These are phyloP conservation scores for Talaromyces sp. DNA, from an alignment of 2,329 filamentous ascomycete genomes.

Conservation along the genomic window DNA sequence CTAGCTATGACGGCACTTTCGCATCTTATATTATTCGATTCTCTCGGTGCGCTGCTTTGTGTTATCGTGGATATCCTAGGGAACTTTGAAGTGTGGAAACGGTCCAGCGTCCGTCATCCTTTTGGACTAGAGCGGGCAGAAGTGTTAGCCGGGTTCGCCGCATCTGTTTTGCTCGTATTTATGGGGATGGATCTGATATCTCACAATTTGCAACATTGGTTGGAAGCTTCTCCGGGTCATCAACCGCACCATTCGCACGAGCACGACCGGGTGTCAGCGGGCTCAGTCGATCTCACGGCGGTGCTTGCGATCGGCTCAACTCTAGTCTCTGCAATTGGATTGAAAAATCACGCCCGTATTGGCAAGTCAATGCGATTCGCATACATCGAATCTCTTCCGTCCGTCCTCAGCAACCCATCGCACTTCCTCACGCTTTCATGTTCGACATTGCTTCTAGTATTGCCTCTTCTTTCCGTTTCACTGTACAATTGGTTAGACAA, in stretches of 20 bases:
- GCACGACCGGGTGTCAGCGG: constrained; percentile 66
- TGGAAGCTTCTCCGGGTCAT: constrained; percentile 74
- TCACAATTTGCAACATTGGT: constrained; percentile 87
- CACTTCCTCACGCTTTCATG: constrained; percentile 92
- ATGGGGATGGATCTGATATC: constrained; percentile 94
- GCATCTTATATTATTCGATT: constrained; percentile 92
- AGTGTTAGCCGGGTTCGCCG: constrained; percentile 90
- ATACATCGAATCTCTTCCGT: constrained; percentile 76
- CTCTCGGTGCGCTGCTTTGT: constrained; percentile 84
- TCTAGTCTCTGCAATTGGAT: constrained; percentile 76
- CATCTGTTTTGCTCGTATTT: constrained; percentile 95
- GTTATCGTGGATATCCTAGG: constrained; percentile 87
- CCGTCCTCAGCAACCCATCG: constrained; percentile 87
- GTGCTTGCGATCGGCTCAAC: constrained; percentile 79
- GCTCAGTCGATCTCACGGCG: constrained; percentile 76
- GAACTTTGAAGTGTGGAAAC: constrained; percentile 97
- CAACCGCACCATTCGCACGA: constrained; percentile 67
- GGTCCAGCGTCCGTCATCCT: constrained; percentile 86
- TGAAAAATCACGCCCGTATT: constrained; percentile 89
- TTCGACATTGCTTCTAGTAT: constrained; percentile 71
- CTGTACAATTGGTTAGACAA: constrained; percentile 81
- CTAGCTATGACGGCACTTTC: constrained; percentile 89
- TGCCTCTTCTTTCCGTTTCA: constrained; percentile 77
- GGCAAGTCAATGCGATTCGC: constrained; percentile 85
- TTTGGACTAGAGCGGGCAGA: constrained; percentile 90